Evolutionary conservation across 73 alveolate genomes (phyloP), one percentile per base, ranked within the genome.

Genomic region (Durusdinium trenchii): DNA sequence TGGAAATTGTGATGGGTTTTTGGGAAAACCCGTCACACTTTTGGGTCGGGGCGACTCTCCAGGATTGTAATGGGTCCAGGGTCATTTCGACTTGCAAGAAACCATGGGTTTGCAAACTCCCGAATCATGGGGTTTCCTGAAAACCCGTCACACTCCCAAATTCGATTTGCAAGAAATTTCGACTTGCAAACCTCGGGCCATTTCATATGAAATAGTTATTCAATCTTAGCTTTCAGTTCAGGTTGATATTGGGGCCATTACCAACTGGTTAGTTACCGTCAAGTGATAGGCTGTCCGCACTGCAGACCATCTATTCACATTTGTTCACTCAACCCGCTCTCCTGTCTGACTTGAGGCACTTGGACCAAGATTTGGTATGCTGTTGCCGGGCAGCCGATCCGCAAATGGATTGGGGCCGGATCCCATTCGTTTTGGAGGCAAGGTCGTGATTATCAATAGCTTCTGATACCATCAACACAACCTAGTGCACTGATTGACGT

Each of bases 401-500:
- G 38, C n/a, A 36, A 9, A 18, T 40, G 60, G 90, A 79, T 79
- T 79, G 64, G 64, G 38, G 28, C 32, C 43, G 90, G 62, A 23
- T 79, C 23, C 50, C 43, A 4, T 79, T 79, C 54, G 64, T 79
- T 9, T 40, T 79, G 90, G 90, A 79, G 90, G n/a, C n/a, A n/a
- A n/a, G n/a, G n/a, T n/a, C n/a, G n/a, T n/a, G 79, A 42, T 42
- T 30, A 42, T n/a, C 12, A n/a, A 30, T 5, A 18, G 79, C 38
- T 64, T 30, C n/a, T n/a, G 35, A 26, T 6, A 30, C n/a, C 79
- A 30, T 9, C 45, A 64, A n/a, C n/a, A n/a, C n/a, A n/a, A n/a
- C n/a, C n/a, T n/a, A n/a, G n/a, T n/a, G n/a, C n/a, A n/a, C n/a
- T n/a, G n/a, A n/a, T n/a, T n/a, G n/a, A n/a, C n/a, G n/a, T n/a